Conservation (phyloP, 768 basidiomycete species). For the Sporobolomyces phaffii region DNA sequence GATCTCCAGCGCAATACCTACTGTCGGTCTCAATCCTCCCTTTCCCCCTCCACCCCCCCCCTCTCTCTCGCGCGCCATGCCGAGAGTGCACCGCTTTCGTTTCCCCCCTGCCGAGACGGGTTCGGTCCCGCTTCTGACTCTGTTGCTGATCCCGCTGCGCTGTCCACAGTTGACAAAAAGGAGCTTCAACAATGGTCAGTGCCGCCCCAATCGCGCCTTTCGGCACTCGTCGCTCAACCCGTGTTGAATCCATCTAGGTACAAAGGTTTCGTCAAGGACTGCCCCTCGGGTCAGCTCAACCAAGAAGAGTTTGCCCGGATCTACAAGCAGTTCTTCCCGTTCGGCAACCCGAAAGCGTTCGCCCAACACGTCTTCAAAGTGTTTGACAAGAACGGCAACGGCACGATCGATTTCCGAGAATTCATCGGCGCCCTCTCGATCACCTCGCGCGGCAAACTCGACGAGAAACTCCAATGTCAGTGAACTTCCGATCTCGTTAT, state of each 20-base stretch:
- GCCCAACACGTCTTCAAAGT: constrained; percentile 99
- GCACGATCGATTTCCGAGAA: constrained; percentile 98
- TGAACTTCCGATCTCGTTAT: no score
- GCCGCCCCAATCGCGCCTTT: neutral
- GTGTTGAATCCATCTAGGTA: constrained; percentile 60
- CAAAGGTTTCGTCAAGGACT: constrained; percentile 98
- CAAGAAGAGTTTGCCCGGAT: constrained; percentile 92
- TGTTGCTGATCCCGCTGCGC: no score
- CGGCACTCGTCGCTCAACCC: constrained; percentile 13
- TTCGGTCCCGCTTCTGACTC: no score
- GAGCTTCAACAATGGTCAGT: constrained; percentile 87
- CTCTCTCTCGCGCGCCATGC: no score
- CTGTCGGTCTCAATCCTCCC: constrained; percentile 54
- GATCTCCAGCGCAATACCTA: constrained; percentile 98
- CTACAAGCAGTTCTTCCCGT: constrained; percentile 99
- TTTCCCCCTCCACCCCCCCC: constrained; percentile 34
- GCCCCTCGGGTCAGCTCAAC: constrained; percentile 92
- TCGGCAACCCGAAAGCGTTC: constrained; percentile 93
- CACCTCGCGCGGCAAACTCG: constrained; percentile 82
- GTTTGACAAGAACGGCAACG: constrained; percentile 85
- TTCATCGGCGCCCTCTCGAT: constrained; percentile 97
- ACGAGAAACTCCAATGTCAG: constrained; percentile 99
- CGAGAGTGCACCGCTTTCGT: no score
- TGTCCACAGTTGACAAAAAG: constrained; percentile 77
- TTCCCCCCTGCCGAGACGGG: no score